Base-by-base conservation (phyloP, 1,139 yeast species). In the Pichia sp. region DNA sequence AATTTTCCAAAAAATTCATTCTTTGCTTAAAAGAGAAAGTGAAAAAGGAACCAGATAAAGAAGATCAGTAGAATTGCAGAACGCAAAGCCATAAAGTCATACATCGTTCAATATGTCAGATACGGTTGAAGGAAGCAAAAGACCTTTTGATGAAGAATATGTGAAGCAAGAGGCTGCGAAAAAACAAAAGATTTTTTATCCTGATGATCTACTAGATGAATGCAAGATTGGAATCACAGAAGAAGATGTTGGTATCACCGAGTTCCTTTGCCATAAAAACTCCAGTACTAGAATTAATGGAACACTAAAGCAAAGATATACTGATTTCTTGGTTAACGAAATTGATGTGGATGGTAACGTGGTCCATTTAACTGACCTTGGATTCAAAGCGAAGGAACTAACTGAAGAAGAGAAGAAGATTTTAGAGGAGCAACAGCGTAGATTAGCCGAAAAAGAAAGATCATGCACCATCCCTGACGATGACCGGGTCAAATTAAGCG, bases 291-390 rank as follows among this genome's bases (percentile, higher is more conserved):
- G 97, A 2, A 90, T 93, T 61, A 70, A 70, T 31, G 99, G 98
- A 1, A 78, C 80, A 13, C 76, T 93, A 62, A 93, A 93, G 69
- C 95, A 88, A 65, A 77, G 97, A 60, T 90, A 90, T 71, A 85
- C 96, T n/a, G 99, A 93, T 69, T 95, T 95, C 68, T 78, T 90
- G 67, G 99, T 93, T 47, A 90, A 90, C 68, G 99, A 95, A 70
- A 85, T 93, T 57, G 86, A 78, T 57, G 63, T 72, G 34, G 72
- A 80, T 31, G 95, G 90, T 1, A 72, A 79, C 2, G 96, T 90
- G 2, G 79, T 92, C 13, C 93, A 85, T 67, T 75, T 93, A 60
- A 67, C 72, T 4, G 96, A 92, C 65, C 80, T 82, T 53, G 97
- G 97, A 2, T 75, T 85, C 51, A 79, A 80, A 51, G 76, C 79